Base-by-base conservation (phyloP, 1,284 basidiomycete species). In the Grifola frondosa region DNA sequence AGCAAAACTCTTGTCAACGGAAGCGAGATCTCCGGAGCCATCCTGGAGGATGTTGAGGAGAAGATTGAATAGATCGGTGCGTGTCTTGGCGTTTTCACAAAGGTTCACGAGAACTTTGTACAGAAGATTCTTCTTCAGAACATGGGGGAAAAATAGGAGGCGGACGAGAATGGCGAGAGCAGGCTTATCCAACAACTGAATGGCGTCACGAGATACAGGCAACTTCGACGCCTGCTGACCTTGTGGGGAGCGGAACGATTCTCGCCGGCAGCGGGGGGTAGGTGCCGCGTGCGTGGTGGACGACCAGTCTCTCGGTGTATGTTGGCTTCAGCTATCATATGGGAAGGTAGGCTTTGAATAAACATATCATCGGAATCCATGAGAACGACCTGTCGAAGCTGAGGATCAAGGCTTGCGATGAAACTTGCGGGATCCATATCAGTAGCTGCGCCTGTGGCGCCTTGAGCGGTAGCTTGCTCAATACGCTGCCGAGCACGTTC, bases 131-230 rank as follows among this genome's bases (percentile, higher is more conserved):
- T 93, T 91, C 66, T 84, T 85, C 49, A 92, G 73, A 30, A 94
- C 85, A 56, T 97, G 90, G 6, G 96, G 97, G 77, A 95, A 97
- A 77, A 98, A 99, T 16, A 99, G 80, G 7, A 99, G 78, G 24
- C 96, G 86, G 24, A 98, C 84, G 6, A 99, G 81, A 17, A 91
- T 85, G 1, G 95, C 90, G 36, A 99, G 81, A 6, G 94, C 92
- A 15, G 81, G 68, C 61, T 92, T 96, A 64, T 99, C 97, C 26
- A 99, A 78, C 3, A 99, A 78, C 59, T 95, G 92, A 21, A 98
- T 91, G 2, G 95, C 91, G 56, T 99, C 96, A 32, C 90, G 85
- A 32, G 78, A 73, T 9, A 70, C 67, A 17, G 74, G 56, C 11
- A 68, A 60, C 54, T 86, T 86, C 21, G 78, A 75, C 16, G 69